phyloP scores from a whole-genome alignment of 805 yeast species.

The Candida khao-thaluensis region DNA sequence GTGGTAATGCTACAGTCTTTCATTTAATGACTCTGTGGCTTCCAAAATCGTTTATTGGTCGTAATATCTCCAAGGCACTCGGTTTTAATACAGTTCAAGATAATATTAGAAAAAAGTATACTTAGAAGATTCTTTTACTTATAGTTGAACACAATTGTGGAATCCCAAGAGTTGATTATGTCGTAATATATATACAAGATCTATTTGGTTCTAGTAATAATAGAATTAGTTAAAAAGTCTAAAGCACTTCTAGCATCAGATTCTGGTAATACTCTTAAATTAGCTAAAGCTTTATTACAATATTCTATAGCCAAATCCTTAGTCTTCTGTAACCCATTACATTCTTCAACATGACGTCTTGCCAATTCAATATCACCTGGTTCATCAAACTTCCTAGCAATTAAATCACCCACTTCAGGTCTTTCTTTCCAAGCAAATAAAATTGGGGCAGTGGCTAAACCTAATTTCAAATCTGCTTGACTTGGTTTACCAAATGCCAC shows the following conservation, averaged over 20 bases:
- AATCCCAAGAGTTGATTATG: too few species aligned
- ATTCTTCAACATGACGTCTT: conserved; percentile 64
- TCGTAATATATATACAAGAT: conserved; percentile 1
- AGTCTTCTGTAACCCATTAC: conserved; percentile 76
- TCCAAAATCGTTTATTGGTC: too few species aligned
- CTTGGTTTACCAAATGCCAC: conserved; percentile 90
- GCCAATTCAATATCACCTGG: conserved; percentile 88
- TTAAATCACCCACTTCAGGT: conserved; percentile 81
- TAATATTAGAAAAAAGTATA: too few species aligned
- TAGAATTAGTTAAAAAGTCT: conserved; percentile 77
- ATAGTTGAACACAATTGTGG: too few species aligned
- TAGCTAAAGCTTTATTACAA: conserved; percentile 69
- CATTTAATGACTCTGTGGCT: too few species aligned
- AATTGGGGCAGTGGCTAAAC: conserved; percentile 96
- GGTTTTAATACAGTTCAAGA: too few species aligned
- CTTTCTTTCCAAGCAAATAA: conserved; percentile 89
- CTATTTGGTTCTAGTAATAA: conserved; percentile 76
- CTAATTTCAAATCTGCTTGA: conserved; percentile 90
- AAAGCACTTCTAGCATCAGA: conserved; percentile 88
- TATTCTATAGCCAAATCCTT: conserved; percentile 73
- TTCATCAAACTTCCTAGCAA: conserved; percentile 75
- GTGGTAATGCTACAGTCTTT: conserved; percentile 13
- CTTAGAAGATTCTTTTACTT: too few species aligned
- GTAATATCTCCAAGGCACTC: too few species aligned
- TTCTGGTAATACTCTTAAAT: conserved; percentile 75